Base-by-base conservation (phyloP, 2,329 filamentous ascomycete species). In the Ophioceras dolichostomum region DNA sequence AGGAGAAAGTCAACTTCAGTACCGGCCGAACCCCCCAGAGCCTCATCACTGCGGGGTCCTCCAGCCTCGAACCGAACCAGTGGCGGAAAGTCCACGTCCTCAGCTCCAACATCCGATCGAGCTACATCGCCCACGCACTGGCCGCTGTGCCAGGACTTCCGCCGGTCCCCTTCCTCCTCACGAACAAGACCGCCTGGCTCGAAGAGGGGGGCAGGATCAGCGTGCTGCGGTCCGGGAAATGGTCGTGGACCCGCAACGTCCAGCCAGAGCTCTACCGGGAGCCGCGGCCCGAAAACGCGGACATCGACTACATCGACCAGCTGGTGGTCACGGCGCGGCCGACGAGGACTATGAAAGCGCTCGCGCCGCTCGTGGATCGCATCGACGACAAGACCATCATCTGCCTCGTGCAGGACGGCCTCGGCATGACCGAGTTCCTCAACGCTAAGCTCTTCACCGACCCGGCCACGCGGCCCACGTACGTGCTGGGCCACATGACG, bases 351-450 rank as follows among this genome's bases (percentile, higher is more conserved):
- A 42, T 53, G 16, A 21, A 39, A 7, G 47, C 47, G 1, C 37
- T 60, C 20, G 32, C 39, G 19, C 39, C 41, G 10, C 46, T 60
- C 10, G 22, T 17, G 7, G 48, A 54, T 37, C 46, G 56, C 26
- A 50, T 60, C 32, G 49, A 57, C 39, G 45, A 51, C 20, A 45
- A 47, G 19, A 56, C 57, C 13, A 53, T 53, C 1, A 48, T 60
- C 24, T 58, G 54, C 30, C 49, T 60, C 10, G 17, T 59, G 6
- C 56, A 59, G 40, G 45, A 52, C 17, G 56, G 88, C 1, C 73
- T 96, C 57, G 89, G 91, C 1, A 64, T 86, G 2, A 66, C 86
- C n/a, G 87, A 96, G 34, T 70, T 78, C 34, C 68, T 95, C 29
- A 86, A 85, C 48, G 58, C 68, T 24, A 57, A 69, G 10, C 56